phyloP scores from a whole-genome alignment of 768 basidiomycete species.

The Neoboletus magnificus region DNA sequence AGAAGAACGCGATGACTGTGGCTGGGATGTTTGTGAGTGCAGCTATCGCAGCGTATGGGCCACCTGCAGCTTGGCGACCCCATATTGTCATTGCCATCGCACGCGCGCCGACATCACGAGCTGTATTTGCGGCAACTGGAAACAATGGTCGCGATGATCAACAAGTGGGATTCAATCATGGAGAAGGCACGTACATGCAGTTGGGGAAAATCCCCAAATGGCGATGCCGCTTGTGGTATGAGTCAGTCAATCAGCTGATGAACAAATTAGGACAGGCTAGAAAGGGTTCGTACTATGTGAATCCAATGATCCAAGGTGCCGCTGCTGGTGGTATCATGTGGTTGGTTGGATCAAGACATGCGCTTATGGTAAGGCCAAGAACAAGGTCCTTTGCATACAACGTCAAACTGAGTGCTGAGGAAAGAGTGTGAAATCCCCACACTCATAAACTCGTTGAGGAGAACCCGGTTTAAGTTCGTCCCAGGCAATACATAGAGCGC shows the following conservation, averaged over 20 bases:
- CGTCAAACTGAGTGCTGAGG: not conserved
- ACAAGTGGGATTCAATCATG: not conserved
- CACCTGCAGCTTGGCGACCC: conserved; percentile 51
- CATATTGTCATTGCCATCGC: conserved; percentile 58
- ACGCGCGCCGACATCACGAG: conserved; percentile 65
- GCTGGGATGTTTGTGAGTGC: conserved; percentile 67
- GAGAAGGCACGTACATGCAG: conserved; percentile 37
- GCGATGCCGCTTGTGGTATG: conserved; percentile 40
- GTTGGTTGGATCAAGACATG: conserved; percentile 50
- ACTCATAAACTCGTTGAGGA: conserved; percentile 40
- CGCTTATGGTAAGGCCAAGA: conserved; percentile 19
- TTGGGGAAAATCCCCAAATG: conserved; percentile 59
- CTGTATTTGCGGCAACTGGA: conserved; percentile 59
- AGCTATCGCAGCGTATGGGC: conserved; percentile 56
- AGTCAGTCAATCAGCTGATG: not conserved
- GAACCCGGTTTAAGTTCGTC: conserved; percentile 29
- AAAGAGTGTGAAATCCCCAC: conserved; percentile 17
- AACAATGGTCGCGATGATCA: not conserved
- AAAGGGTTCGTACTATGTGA: conserved; percentile 51
- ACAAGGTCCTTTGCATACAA: conserved; percentile 12
- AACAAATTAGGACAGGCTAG: not conserved
- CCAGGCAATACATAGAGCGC: conserved; percentile 34
- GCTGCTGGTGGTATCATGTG: conserved; percentile 49
- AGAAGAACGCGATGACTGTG: conserved; percentile 47
- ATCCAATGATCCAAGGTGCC: conserved; percentile 52